Evolutionary conservation across 495 filamentous ascomycete genomes (phyloP).

Genomic region (Lineolata rhizophorae): DNA sequence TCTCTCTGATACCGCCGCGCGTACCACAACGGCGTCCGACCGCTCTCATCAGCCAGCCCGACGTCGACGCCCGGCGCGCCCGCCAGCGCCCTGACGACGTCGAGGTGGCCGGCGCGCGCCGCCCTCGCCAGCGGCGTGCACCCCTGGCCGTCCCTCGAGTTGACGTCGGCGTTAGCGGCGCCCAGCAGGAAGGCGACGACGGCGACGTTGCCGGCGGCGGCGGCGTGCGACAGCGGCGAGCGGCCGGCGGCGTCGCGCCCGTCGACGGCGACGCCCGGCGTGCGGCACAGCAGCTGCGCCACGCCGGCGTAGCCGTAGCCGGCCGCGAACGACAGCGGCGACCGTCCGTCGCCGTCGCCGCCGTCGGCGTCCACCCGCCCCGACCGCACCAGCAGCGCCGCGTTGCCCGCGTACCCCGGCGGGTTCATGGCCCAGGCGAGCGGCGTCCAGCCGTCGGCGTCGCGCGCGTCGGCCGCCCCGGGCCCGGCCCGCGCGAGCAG

Average conservation of each 20-base stretch:
- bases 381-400: too few relatives aligned
- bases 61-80: too few relatives aligned
- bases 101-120: too few relatives aligned
- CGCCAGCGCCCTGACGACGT: too few relatives aligned
- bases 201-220: neutral
- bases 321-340: neutral
- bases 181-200: neutral
- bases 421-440: neutral
- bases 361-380: neutral
- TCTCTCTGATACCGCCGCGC: too few relatives aligned
- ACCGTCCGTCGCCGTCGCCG: neutral
- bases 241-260: neutral
- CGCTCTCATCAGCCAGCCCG: too few relatives aligned
- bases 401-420: too few relatives aligned
- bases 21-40: too few relatives aligned
- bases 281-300: too few relatives aligned
- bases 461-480: neutral
- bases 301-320: too few relatives aligned
- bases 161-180: neutral
- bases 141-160: neutral
- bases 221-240: neutral
- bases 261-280: constrained; percentile 1
- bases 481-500: too few relatives aligned
- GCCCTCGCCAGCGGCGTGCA: neutral
- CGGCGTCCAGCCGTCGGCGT: neutral